Percentiles rank a stretch among this genome's conserved stretches.
These are phyloP conservation scores for Sporobolomyces pararoseus DNA, from an alignment of 768 basidiomycete species.

Conservation along the genomic window DNA sequence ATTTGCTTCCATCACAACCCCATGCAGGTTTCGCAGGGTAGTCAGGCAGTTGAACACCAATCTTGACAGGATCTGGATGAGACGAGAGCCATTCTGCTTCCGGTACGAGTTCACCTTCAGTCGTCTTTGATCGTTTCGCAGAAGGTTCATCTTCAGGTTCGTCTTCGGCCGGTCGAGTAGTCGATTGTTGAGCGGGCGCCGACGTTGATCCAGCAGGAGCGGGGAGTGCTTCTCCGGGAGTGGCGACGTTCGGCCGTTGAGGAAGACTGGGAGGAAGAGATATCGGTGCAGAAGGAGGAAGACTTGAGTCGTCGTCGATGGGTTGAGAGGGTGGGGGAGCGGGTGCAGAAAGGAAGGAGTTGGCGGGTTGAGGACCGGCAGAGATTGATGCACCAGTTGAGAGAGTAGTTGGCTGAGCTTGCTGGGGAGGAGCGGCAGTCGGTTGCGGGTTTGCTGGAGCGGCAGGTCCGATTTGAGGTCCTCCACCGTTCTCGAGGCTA, in stretches of 20 bases:
- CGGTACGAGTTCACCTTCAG: conserved; percentile 75
- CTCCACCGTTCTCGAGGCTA: conserved; percentile 18
- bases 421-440: conserved; percentile 52
- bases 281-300: conserved; percentile 57
- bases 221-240: conserved; percentile 53
- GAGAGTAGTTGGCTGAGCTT: conserved; percentile 56
- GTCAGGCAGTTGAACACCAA: conserved; percentile 76
- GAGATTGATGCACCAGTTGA: conserved; percentile 76
- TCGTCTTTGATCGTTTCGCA: conserved; percentile 82
- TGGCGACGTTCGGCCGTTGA: conserved; percentile 62
- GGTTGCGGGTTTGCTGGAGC: conserved; percentile 4
- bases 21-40: conserved; percentile 83
- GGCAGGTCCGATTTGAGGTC: conserved; percentile 28
- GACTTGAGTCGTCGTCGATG: not conserved
- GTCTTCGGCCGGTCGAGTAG: conserved; percentile 33
- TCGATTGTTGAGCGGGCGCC: not conserved
- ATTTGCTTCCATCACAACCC: conserved; percentile 77
- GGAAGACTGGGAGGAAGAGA: conserved; percentile 61
- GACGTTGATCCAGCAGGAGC: not conserved
- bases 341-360: conserved; percentile 64
- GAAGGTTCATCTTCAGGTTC: conserved; percentile 63
- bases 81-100: conserved; percentile 54
- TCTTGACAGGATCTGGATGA: conserved; percentile 67
- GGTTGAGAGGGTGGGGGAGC: conserved; percentile 56
- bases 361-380: conserved; percentile 85